Evolutionary conservation across 1,139 yeast genomes (phyloP).

Genomic region (Pichia sp.): DNA sequence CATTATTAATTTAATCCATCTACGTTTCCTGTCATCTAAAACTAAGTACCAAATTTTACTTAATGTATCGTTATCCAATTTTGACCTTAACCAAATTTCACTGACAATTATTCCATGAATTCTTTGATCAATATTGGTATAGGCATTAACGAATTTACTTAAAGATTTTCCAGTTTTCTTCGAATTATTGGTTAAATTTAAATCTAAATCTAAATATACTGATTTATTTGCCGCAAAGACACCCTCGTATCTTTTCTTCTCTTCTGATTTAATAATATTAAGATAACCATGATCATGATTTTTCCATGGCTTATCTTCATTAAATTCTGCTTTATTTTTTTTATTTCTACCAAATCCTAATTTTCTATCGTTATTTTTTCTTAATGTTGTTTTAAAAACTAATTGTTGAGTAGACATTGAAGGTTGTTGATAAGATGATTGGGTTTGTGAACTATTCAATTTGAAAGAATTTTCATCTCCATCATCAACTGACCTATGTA

Average conservation of each 20-base stretch:
- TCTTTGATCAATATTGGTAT: conserved; percentile 14
- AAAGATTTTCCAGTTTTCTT: background rate
- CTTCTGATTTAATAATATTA: conserved; percentile 56
- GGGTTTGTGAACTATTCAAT: too few relatives aligned
- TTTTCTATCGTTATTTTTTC: conserved; percentile 38
- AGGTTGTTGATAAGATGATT: background rate
- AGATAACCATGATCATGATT: conserved; percentile 54
- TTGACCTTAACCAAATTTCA: conserved; percentile 74
- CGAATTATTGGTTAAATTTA: conserved; percentile 1
- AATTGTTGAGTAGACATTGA: conserved; percentile 28
- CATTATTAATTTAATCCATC: conserved; percentile 10
- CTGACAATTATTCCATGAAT: conserved; percentile 67
- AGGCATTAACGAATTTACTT: conserved; percentile 11
- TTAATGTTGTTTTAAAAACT: conserved; percentile 59
- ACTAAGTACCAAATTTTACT: conserved; percentile 65
- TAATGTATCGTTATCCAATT: conserved; percentile 58
- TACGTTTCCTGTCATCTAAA: conserved; percentile 55
- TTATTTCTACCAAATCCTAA: conserved; percentile 27
- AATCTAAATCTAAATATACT: conserved; percentile 24
- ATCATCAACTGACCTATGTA: too few relatives aligned
- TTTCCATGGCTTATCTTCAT: conserved; percentile 95
- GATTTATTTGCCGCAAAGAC: conserved; percentile 89
- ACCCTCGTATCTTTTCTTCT: conserved; percentile 84
- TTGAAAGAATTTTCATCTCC: too few relatives aligned
- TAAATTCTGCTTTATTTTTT: conserved; percentile 48